Evolutionary conservation across 1,284 basidiomycete genomes (phyloP), one percentile per base, ranked within the genome.

Genomic region (Ceratobasidium papillatum): DNA sequence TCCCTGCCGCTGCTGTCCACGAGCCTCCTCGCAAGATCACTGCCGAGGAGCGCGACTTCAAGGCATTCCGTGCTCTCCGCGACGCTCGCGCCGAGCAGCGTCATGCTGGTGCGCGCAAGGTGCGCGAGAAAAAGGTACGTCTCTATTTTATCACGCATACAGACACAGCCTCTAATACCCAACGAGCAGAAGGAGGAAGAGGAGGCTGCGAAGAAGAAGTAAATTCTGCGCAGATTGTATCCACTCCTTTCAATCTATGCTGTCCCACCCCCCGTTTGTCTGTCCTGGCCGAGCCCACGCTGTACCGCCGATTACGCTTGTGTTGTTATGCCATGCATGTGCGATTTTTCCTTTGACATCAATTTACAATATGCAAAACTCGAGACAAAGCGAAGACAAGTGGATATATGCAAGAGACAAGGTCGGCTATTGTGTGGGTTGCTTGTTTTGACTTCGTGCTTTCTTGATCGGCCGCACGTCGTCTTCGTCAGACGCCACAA

Each of bases 11-110:
- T 76, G 90, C 89, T 84, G 84, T 85, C 76, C 88, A 87, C 80
- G 98, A 99, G 85, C 85, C 88, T 74, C 96, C 98, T 81, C 94
- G 97, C 83, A 92, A 94, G 85, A 99, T 99, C 84, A 95, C 95
- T 78, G 85, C 87, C 74, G 94, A 95, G 82, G 97, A 99, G 86
- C 94, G 92, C 83, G 89, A 92, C 79, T 93, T 95, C 86, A 82
- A 93, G 81, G 95, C 96, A 22, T 99, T 89, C 91, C 89, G 88
- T 83, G 89, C 95, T 79, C 94, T 99, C 82, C 96, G 98, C 82
- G 85, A 88, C 78, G 90, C 91, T 78, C 94, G 96, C 80, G 93
- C 95, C 79, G 87, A 90, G 81, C 88, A 92, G 80, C 90, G 96
- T 82, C 88, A 93, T 86, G 95, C 93, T 79, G 97, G 97, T 84